Conservation (phyloP, 1,284 basidiomycete species). For the Fistulinella staudtii region DNA sequence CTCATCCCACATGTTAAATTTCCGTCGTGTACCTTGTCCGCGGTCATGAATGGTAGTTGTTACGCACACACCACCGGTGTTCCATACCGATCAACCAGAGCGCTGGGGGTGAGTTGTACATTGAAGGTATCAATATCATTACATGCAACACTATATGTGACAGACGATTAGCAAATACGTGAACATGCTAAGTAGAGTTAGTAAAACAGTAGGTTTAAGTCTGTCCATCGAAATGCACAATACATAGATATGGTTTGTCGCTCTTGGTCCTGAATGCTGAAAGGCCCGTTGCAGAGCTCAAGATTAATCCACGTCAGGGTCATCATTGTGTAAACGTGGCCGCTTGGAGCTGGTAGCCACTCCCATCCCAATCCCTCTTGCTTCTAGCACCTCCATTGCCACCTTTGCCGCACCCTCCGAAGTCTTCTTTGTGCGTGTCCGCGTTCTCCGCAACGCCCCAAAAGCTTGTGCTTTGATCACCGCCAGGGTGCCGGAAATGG, state of each 20-base stretch:
- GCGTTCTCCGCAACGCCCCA: slow-evolving; percentile 73
- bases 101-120: slow-evolving; percentile 15
- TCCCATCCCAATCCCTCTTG: slow-evolving; percentile 66
- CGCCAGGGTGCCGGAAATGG: slow-evolving; percentile 74
- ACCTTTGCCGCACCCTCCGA: slow-evolving; percentile 71
- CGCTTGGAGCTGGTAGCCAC: slow-evolving; percentile 50
- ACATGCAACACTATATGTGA: slow-evolving; percentile 37
- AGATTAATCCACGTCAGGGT: slow-evolving; percentile 42
- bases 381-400: slow-evolving; percentile 72
- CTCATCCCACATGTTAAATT: slow-evolving; percentile 17
- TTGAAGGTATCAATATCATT: slow-evolving; percentile 38
- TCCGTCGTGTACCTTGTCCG: slow-evolving; percentile 26
- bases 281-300: no score
- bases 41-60: slow-evolving; percentile 16
- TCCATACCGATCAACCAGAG: neutral
- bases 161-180: slow-evolving; percentile 31
- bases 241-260: slow-evolving; percentile 25
- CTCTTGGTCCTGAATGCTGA: no score
- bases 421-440: slow-evolving; percentile 64
- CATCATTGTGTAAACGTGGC: slow-evolving; percentile 54
- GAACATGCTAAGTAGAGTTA: slow-evolving; percentile 33
- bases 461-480: slow-evolving; percentile 86
- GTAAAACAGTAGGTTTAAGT: slow-evolving; percentile 29
- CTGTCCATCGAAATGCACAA: slow-evolving; percentile 25
- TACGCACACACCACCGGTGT: no score